Base-by-base conservation (phyloP, 495 filamentous ascomycete genomes). In the Cairneyella variabilis region DNA sequence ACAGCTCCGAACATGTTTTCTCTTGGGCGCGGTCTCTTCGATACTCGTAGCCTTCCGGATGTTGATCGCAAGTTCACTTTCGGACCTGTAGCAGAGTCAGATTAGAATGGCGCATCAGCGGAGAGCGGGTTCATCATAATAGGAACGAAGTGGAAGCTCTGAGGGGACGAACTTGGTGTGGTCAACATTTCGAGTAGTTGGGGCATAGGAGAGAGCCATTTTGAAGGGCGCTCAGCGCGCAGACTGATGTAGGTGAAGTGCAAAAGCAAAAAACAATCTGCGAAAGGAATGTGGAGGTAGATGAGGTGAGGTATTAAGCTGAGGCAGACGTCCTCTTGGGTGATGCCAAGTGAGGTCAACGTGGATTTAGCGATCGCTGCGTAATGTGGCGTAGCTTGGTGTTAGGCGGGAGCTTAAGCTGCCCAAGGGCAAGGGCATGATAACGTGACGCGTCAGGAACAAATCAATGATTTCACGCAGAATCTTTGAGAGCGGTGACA, bases 1-100 rank as follows among this genome's bases (percentile, higher is more conserved):
- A 66, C 90, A 95, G 64, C 87, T 90, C 54, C 93, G 86, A 54
- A 98, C 93, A 90, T 98, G 93, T 71, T 98, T 98, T 58, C 91
- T 87, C 81, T 97, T 97, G 32, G 92, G 92, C 21, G 92, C 92
- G 4, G 90, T 89, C 74, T 97, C 92, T 66, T 97, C 91, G 83
- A 70, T 88, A 69, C 84, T 96, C 25, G 93, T 98, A 16, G 93
- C 93, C 74, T 98, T 98, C 66, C 86, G 84, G 70, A 98, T 96
- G 69, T 97, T 95, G 71, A 93, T 87, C 65, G 86, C 83, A 63
- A 98, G 82, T 71, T 98, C 91, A 62, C 86, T 83, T 71, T 98
- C 93, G 63, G 92, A 90, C 69, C 90, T 93, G 67, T 23, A 47
- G 32, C n/a, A 25, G 22, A 17, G 14, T 8, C n/a, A 46, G 9